Conservation (phyloP, 257 asterid species). For the Gardenia jasminoides region DNA sequence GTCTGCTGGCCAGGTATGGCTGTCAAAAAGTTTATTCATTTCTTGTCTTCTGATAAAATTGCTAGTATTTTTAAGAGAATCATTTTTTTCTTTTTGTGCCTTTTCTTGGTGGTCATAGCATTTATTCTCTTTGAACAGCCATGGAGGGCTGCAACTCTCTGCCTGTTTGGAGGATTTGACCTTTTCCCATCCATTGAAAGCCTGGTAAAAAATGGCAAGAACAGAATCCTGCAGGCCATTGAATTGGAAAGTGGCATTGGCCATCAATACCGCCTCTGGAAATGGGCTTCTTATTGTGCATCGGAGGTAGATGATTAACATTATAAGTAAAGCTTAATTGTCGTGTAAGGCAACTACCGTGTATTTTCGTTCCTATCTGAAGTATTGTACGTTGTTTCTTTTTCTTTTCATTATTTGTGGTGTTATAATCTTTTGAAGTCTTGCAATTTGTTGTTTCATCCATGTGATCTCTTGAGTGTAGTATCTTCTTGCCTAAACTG, state of each 20-base stretch:
- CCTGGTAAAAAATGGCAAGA: conserved; percentile 76
- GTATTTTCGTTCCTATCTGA: neutral
- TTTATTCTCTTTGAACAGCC: conserved; percentile 58
- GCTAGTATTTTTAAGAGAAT: conserved; percentile 2
- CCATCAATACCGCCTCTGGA: conserved; percentile 92
- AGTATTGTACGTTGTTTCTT: neutral
- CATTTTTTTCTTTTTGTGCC: conserved; percentile 9
- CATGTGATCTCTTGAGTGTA: neutral
- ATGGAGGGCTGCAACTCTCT: conserved; percentile 98
- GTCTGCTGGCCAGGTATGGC: conserved; percentile 90
- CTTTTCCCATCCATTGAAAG: conserved; percentile 79
- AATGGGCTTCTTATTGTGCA: conserved; percentile 98
- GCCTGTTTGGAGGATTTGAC: conserved; percentile 70
- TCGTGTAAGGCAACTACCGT: neutral
- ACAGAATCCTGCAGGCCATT: conserved; percentile 78
- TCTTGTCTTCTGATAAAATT: conserved; percentile 3
- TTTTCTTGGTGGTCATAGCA: neutral
- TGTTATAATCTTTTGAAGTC: neutral
- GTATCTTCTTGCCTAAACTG: neutral
- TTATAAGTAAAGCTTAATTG: neutral
- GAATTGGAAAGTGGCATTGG: conserved; percentile 96
- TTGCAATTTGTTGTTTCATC: neutral
- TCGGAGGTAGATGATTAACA: conserved; percentile 65
- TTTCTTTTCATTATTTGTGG: neutral
- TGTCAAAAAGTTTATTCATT: conserved; percentile 8